These are phyloP conservation scores for Hypoxylon crocopeplum DNA, from an alignment of 495 filamentous ascomycete species.

Conservation along the genomic window DNA sequence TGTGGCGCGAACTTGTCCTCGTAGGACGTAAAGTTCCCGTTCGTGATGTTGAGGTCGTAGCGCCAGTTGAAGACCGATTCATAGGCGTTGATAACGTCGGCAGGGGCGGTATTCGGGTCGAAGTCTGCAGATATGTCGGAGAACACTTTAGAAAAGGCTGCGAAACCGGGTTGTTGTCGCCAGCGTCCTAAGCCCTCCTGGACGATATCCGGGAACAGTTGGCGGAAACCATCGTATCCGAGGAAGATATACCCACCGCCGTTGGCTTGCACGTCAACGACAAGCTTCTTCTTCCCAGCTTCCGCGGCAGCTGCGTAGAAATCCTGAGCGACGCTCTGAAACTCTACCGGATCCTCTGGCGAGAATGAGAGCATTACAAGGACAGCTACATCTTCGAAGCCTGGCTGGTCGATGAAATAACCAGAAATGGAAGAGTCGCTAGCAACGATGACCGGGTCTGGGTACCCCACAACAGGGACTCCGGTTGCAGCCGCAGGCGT, in stretches of 20 bases:
- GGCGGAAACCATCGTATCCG: constrained; percentile 54
- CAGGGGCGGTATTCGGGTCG: constrained; percentile 37
- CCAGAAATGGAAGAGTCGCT: constrained; percentile 53
- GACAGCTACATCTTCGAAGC: constrained; percentile 55
- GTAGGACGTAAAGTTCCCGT: constrained; percentile 45
- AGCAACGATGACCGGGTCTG: constrained; percentile 52
- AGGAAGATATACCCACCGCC: constrained; percentile 57
- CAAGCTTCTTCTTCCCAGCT: constrained; percentile 56
- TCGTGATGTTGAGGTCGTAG: constrained; percentile 45
- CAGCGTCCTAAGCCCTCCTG: constrained; percentile 44
- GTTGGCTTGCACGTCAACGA: constrained; percentile 62
- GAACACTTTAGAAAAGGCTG: constrained; percentile 41
- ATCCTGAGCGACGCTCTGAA: constrained; percentile 49
- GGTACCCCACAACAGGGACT: constrained; percentile 55
- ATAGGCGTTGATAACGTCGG: constrained; percentile 34
- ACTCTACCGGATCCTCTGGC: constrained; percentile 36
- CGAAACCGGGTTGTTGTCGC: constrained; percentile 43
- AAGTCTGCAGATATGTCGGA: constrained; percentile 40
- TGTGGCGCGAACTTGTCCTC: constrained; percentile 47
- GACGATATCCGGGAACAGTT: constrained; percentile 52
- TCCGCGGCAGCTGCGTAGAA: constrained; percentile 48
- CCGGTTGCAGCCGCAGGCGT: constrained; percentile 21
- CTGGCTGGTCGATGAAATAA: constrained; percentile 54
- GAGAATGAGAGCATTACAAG: constrained; percentile 41
- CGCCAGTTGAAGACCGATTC: constrained; percentile 48